Evolutionary conservation across 345 rosid genomes (phyloP).

Genomic region (Dimocarpus longan): DNA sequence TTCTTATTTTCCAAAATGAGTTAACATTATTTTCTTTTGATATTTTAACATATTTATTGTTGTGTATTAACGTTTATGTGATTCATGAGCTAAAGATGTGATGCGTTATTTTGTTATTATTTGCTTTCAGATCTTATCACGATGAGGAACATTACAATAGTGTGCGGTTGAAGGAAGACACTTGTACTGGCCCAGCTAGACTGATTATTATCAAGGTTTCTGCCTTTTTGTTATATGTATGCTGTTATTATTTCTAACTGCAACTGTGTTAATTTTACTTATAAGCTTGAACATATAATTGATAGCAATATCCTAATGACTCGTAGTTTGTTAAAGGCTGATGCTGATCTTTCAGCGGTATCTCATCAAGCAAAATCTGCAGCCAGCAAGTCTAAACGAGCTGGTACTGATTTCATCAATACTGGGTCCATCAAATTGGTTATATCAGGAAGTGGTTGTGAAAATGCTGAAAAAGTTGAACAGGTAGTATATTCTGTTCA

Average conservation of each 20-base stretch:
- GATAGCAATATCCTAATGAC: constrained; percentile 42
- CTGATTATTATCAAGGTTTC: constrained; percentile 76
- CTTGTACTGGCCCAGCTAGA: constrained; percentile 73
- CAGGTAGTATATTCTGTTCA: constrained; percentile 49
- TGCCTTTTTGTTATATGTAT: neutral
- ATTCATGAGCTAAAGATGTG: neutral
- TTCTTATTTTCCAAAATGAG: neutral
- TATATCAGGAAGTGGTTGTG: constrained; percentile 82
- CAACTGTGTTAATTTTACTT: constrained; percentile 12
- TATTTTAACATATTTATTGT: neutral
- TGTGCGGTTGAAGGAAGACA: constrained; percentile 72
- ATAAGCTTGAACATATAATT: constrained; percentile 17
- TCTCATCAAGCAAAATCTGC: constrained; percentile 64
- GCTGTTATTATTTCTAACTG: constrained; percentile 1
- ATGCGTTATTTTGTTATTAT: neutral
- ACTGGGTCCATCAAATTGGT: constrained; percentile 66
- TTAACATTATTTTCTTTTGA: neutral
- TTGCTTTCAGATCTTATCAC: constrained; percentile 73
- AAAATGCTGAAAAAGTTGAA: constrained; percentile 62
- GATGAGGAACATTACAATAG: constrained; percentile 95
- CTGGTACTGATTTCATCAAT: constrained; percentile 35
- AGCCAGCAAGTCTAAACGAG: constrained; percentile 49
- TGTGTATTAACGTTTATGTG: neutral
- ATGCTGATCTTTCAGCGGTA: constrained; percentile 76
- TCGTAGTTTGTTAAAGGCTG: constrained; percentile 77